Evolutionary conservation across 768 basidiomycete genomes (phyloP), one percentile per base, ranked within the genome.

Genomic region (Podaxis sp.): DNA sequence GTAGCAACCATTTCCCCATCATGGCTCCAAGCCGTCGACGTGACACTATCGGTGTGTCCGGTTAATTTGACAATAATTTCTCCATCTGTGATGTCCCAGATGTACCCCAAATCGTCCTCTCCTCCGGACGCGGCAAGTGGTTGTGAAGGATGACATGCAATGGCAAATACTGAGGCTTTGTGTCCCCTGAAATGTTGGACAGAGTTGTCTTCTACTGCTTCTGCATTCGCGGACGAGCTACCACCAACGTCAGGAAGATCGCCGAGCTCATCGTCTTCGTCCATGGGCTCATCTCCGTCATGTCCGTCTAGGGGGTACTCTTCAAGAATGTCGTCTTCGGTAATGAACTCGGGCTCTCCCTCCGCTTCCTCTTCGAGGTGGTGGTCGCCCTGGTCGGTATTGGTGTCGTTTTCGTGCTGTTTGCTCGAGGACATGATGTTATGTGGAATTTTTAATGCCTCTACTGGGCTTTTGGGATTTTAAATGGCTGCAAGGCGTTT

Each of bases 1-100:
- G 96, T 97, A 15, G 96, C 88, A 62, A 96, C 82, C 84, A 97
- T 83, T 76, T 97, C 90, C 2, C 97, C 97, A 72, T 99, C 96
- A 0, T 79, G 69, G 72, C 87, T 96, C 84, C 92, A 99, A 22
- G 82, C 88, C 3, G 84, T 82, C 59, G 81, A 81, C 4, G 88
- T 87, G 52, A 99, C 94, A 65, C 93, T 95, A 72, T 99, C 97
- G 6, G 88, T 87, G 74, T 99, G 97, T 2, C 97, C 97, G 0
- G 91, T 90, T 56, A 99, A 82, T 75, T 88, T 92, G 57, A 87
- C 90, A 63, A 96, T 80, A 67, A 88, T 78, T 69, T 92, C 87
- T 13, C 94, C 93, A 49, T 88, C 87, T 2, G 86, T 87, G 54
- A 92, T 86, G 67, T 94, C 86, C 93, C 94, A 99, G 67, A 99